Evolutionary conservation across 1,284 basidiomycete genomes (phyloP), one percentile per base, ranked within the genome.

Genomic region (Trichosporon inkin): DNA sequence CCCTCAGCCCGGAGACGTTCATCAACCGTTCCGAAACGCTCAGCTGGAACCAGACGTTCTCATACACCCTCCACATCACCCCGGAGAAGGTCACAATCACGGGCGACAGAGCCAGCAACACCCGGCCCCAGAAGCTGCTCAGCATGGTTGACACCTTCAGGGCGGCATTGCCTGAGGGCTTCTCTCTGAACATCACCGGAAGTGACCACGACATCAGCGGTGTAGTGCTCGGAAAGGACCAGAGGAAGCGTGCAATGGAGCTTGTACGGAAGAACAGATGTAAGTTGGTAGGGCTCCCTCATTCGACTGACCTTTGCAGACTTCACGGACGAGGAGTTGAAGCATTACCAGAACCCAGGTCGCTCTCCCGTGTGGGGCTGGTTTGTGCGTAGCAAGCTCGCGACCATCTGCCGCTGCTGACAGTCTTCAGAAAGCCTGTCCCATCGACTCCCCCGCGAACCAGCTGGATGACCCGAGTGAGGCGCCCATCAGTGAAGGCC

Each of bases 131-230:
- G 56, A 70, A 71, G 37, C 62, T 76, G 14, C 57, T 64, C 14
- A 62, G 58, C 10, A 54, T 78, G 60, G 70, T 78, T 16, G 62
- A 71, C n/a, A 73, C 74, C 3, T 76, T 79, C 62, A 67, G 55
- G 55, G 22, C 68, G 5, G 61, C 62, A 13, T 58, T 78, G 37
- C 77, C 77, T 0, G 56, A 66, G 20, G 71, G 63, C 10, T 75
- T 78, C 60, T 58, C 68, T 7, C 40, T 78, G 38, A 61, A 60
- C 35, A 64, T 77, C 17, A 74, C 70, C 6, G 78, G 77, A 10
- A 77, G 72, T 34, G 74, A 78, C 60, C 77, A 79, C 62, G 77
- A 79, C 67, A 71, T 75, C 7, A 75, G 72, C 4, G 72, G 73
- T 38, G 65, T 69, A 16, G 73, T 80, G n/a, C 62, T 80, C 32